Conservation (phyloP, 208 protist genomes). For the Leishmania martiniquensis region DNA sequence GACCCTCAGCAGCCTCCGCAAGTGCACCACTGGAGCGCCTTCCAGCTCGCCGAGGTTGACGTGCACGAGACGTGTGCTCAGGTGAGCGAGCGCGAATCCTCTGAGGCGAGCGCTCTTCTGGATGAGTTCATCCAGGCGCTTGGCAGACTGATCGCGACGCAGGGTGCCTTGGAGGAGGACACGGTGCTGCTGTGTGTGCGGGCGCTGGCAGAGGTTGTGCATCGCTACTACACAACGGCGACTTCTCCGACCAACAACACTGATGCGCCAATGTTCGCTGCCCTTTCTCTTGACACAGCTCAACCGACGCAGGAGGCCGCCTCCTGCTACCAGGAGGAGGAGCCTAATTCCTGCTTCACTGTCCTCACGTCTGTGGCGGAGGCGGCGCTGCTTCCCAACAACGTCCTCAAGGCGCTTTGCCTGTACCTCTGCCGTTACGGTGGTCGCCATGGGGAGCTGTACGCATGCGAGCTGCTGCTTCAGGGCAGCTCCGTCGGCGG, state of each 20-base stretch:
- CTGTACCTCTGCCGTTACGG: slow-evolving; percentile 64
- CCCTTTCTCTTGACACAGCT: slow-evolving; percentile 5
- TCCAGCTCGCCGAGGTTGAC: slow-evolving; percentile 42
- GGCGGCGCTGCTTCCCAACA: slow-evolving; percentile 41
- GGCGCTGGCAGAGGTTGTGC: slow-evolving; percentile 38
- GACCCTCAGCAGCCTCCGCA: slow-evolving; percentile 19
- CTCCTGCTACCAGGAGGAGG: slow-evolving; percentile 40
- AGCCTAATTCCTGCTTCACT: slow-evolving; percentile 49
- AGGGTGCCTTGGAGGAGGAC: slow-evolving; percentile 47
- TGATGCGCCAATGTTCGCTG: neutral
- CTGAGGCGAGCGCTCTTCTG: slow-evolving; percentile 26
- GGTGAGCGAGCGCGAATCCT: slow-evolving; percentile 5
- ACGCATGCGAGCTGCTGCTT: slow-evolving; percentile 55
- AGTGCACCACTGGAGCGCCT: slow-evolving; percentile 44
- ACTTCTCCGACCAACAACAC: neutral
- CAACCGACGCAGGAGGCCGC: slow-evolving; percentile 37
- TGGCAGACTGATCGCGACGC: slow-evolving; percentile 31
- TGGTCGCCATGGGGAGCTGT: slow-evolving; percentile 62
- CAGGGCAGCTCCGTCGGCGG: slow-evolving; percentile 34
- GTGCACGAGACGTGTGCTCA: slow-evolving; percentile 23
- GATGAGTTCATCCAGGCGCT: slow-evolving; percentile 50
- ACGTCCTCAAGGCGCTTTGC: slow-evolving; percentile 60
- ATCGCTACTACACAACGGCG: slow-evolving; percentile 9
- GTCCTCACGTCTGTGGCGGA: slow-evolving; percentile 55
- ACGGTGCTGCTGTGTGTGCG: slow-evolving; percentile 57